phyloP scores from a whole-genome alignment of 768 basidiomycete genomes.

The Psilocybe tampanensis region DNA sequence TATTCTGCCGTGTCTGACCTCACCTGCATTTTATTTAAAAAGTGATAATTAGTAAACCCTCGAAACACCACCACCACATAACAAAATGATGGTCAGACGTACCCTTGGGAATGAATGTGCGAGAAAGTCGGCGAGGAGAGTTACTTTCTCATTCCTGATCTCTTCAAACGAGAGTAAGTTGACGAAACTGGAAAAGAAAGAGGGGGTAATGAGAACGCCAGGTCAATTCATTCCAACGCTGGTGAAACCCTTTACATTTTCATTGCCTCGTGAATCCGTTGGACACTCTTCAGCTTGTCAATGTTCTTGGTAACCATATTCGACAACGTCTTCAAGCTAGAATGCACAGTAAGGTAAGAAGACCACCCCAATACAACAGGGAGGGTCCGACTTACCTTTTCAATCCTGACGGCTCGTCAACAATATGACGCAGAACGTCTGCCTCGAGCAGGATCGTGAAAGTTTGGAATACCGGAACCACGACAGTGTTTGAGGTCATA shows the following conservation, averaged over 20 bases:
- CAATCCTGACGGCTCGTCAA: slow-evolving; percentile 46
- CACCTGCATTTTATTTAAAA: slow-evolving; percentile 58
- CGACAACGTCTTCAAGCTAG: slow-evolving; percentile 58
- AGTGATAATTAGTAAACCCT: background rate
- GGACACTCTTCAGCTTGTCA: slow-evolving; percentile 76
- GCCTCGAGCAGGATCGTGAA: slow-evolving; percentile 74
- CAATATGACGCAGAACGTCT: slow-evolving; percentile 55
- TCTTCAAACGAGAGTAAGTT: slow-evolving; percentile 59
- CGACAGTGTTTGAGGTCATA: slow-evolving; percentile 63
- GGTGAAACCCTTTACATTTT: slow-evolving; percentile 59
- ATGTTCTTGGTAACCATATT: slow-evolving; percentile 63
- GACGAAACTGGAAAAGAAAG: slow-evolving; percentile 51
- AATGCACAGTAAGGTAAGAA: slow-evolving; percentile 10
- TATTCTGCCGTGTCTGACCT: slow-evolving; percentile 83
- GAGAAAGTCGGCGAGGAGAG: slow-evolving; percentile 62
- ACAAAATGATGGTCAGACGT: slow-evolving; percentile 22
- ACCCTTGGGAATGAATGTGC: slow-evolving; percentile 83
- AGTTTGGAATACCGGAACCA: slow-evolving; percentile 83
- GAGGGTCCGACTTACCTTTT: slow-evolving; percentile 57
- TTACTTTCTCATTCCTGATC: slow-evolving; percentile 46
- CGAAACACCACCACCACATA: background rate
- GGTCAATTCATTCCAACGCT: background rate
- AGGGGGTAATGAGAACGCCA: background rate
- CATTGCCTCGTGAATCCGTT: slow-evolving; percentile 80
- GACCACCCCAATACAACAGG: slow-evolving; percentile 34